Conservation (phyloP, 768 basidiomycete species). For the Amyloporia xantha region DNA sequence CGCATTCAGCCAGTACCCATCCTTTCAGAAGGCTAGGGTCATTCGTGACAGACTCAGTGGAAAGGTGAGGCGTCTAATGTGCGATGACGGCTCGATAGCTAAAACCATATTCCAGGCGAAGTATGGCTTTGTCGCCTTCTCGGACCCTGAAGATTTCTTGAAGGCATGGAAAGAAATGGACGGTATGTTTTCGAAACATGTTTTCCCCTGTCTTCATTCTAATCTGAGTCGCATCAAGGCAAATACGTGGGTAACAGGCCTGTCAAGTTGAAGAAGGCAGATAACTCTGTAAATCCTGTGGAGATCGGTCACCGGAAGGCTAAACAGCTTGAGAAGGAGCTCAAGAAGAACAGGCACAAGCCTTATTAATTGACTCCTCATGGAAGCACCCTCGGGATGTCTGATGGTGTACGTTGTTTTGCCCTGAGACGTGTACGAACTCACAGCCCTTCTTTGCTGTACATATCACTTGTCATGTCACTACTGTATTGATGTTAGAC, state of each 20-base stretch:
- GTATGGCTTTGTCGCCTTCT: conserved; percentile 96
- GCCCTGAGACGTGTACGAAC: conserved; percentile 9
- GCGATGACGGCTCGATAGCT: no score
- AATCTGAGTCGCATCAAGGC: conserved; percentile 36
- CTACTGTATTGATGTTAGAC: neutral
- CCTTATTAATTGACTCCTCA: conserved; percentile 60
- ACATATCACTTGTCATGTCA: neutral
- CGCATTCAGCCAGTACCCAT: conserved; percentile 89
- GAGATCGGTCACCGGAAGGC: conserved; percentile 93
- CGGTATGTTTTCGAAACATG: conserved; percentile 44
- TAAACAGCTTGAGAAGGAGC: conserved; percentile 78
- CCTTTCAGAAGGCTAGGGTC: conserved; percentile 92
- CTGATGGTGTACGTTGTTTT: conserved; percentile 11
- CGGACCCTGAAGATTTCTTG: conserved; percentile 96
- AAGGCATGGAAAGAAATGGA: conserved; percentile 99
- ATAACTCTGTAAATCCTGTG: conserved; percentile 82
- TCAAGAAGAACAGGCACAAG: conserved; percentile 82
- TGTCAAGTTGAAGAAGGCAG: conserved; percentile 94
- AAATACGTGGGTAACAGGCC: conserved; percentile 99
- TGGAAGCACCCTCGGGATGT: no score
- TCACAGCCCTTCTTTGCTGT: conserved; percentile 10
- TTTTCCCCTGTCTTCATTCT: neutral
- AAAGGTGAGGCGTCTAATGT: conserved; percentile 57
- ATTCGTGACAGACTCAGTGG: conserved; percentile 90
- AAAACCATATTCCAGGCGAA: conserved; percentile 68